These are phyloP conservation scores for Beauveria medogensis DNA, from an alignment of 2,329 filamentous ascomycete species.

Conservation along the genomic window DNA sequence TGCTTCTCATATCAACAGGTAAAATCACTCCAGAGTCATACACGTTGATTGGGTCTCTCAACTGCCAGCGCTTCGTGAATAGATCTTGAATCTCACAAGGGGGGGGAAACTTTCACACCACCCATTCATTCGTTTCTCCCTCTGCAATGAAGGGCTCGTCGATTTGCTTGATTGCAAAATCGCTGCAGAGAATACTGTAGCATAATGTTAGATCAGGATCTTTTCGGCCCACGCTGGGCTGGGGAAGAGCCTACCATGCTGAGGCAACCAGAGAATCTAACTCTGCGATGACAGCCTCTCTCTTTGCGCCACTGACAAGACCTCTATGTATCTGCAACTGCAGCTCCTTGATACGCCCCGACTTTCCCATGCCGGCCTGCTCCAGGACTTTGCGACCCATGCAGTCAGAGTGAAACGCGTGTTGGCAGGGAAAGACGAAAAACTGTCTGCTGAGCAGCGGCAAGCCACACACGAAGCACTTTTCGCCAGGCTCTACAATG, in stretches of 20 bases:
- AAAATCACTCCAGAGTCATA: not conserved
- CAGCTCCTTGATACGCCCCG: conserved; percentile 73
- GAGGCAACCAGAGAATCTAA: conserved; percentile 86
- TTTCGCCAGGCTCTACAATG: conserved; percentile 92
- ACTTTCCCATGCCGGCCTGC: conserved; percentile 66
- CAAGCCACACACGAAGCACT: conserved; percentile 80
- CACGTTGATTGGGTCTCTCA: not conserved
- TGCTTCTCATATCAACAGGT: not conserved
- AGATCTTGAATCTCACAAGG: not conserved
- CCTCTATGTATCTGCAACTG: conserved; percentile 78
- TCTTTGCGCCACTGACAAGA: conserved; percentile 57
- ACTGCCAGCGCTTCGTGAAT: not conserved
- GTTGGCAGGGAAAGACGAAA: conserved; percentile 97
- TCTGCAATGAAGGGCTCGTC: conserved; percentile 80
- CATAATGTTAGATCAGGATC: conserved; percentile 16
- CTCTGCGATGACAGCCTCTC: conserved; percentile 79
- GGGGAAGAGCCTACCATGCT: conserved; percentile 57
- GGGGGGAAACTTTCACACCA: conserved; percentile 36
- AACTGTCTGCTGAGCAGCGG: conserved; percentile 87
- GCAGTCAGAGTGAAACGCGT: conserved; percentile 95
- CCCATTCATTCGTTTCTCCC: conserved; percentile 79
- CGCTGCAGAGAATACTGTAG: conserved; percentile 79
- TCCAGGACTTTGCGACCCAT: conserved; percentile 79
- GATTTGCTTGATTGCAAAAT: conserved; percentile 88
- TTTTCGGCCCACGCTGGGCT: not conserved